Evolutionary conservation across 805 yeast species (phyloP).

Genomic region (Debaryomyces castellii): DNA sequence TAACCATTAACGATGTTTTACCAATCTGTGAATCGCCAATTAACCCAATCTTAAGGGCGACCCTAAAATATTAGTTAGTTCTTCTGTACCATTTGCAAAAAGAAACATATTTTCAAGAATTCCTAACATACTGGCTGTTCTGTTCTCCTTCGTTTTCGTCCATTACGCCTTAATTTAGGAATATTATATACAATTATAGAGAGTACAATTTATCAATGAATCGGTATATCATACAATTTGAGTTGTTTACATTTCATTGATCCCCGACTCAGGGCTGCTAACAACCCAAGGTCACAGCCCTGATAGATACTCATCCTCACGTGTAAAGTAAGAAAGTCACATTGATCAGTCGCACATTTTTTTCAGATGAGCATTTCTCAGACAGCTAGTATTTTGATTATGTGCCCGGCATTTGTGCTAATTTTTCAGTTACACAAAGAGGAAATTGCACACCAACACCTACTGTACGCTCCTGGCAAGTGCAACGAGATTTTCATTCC

Average conservation of each 20-base stretch:
- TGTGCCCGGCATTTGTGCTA: neutral
- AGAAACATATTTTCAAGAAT: neutral
- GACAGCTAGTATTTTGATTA: neutral
- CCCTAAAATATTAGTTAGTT: constrained; percentile 35
- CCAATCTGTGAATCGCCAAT: constrained; percentile 97
- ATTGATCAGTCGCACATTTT: constrained; percentile 1
- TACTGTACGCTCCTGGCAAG: neutral
- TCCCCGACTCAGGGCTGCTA: neutral
- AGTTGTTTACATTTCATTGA: neutral
- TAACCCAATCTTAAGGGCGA: constrained; percentile 82
- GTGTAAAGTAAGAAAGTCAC: neutral
- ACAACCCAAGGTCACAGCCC: neutral
- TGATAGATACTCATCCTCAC: neutral
- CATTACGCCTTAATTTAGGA: constrained; percentile 1
- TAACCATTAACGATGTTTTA: constrained; percentile 93
- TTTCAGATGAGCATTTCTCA: neutral
- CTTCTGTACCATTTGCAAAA: neutral
- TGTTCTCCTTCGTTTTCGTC: constrained; percentile 26
- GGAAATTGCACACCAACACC: neutral
- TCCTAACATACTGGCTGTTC: constrained; percentile 35
- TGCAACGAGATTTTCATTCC: constrained; percentile 1
- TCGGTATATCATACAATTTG: neutral
- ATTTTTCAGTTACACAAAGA: constrained; percentile 3
- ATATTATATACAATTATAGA: neutral
- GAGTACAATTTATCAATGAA: neutral